A percentile compares a stretch with the other conserved stretches of the same genome.
Conservation (phyloP, 768 basidiomycete species). For the Cantharellus anzutake region DNA sequence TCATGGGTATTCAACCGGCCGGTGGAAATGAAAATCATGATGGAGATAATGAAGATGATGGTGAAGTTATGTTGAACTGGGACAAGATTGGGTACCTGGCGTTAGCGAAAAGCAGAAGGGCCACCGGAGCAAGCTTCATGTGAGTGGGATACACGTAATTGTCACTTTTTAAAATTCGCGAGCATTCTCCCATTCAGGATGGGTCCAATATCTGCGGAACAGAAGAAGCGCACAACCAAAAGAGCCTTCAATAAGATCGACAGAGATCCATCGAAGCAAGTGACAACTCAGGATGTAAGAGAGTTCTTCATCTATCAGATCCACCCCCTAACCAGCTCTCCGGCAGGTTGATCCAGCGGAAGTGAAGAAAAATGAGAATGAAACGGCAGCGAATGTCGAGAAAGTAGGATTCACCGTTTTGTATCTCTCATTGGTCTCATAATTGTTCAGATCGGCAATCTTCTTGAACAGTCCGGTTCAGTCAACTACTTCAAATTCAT, state of each 20-base stretch:
- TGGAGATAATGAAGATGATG: constrained; percentile 14
- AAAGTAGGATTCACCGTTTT: constrained; percentile 26
- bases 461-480: constrained; percentile 30
- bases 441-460: constrained; percentile 33
- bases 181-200: constrained; percentile 36
- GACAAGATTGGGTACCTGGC: constrained; percentile 71
- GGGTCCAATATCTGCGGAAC: constrained; percentile 74
- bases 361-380: constrained; percentile 71
- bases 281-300: constrained; percentile 46
- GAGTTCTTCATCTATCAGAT: not conserved
- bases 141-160: constrained; percentile 14
- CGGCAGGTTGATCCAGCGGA: constrained; percentile 20
- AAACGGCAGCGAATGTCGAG: constrained; percentile 73
- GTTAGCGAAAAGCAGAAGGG: constrained; percentile 58
- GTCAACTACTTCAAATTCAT: constrained; percentile 61
- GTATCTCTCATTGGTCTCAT: not conserved
- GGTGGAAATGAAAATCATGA: constrained; percentile 20
- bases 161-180: not conserved
- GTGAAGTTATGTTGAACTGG: constrained; percentile 45
- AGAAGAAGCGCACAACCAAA: constrained; percentile 51
- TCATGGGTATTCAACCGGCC: constrained; percentile 32
- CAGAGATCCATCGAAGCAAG: constrained; percentile 34
- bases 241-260: constrained; percentile 61
- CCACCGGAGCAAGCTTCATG: constrained; percentile 79
- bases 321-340: not conserved